These are phyloP conservation scores for Lavandula angustifolia DNA, from an alignment of 257 asterid genomes.

Conservation along the genomic window DNA sequence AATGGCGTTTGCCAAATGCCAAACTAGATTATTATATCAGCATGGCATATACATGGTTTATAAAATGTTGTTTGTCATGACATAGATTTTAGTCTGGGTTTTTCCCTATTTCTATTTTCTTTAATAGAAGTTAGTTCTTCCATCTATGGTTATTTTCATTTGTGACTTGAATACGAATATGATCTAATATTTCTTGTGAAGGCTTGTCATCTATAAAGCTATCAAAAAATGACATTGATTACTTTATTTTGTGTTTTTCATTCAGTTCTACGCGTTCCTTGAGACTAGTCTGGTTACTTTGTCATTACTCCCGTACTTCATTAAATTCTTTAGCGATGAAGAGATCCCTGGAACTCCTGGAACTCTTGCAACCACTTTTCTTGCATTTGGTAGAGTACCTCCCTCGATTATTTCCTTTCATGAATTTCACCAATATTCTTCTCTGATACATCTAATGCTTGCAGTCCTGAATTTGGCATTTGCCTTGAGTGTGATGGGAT, in stretches of 20 bases:
- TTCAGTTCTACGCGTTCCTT: conserved; percentile 93
- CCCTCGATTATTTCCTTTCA: conserved; percentile 7
- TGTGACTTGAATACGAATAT: neutral
- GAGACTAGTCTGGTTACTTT: conserved; percentile 84
- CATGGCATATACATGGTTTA: neutral
- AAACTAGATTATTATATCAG: conserved; percentile 6
- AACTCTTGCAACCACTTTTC: conserved; percentile 92
- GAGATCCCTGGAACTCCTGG: conserved; percentile 96
- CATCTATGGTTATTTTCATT: conserved; percentile 10
- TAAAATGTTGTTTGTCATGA: neutral
- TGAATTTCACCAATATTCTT: conserved; percentile 17
- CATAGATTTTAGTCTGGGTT: neutral
- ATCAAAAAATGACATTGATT: conserved; percentile 11
- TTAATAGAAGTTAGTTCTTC: neutral
- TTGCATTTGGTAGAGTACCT: conserved; percentile 64
- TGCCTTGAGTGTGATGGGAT: conserved; percentile 94
- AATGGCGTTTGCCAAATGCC: conserved; percentile 1
- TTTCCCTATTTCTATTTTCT: neutral
- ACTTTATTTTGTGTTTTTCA: conserved; percentile 32
- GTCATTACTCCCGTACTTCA: conserved; percentile 75
- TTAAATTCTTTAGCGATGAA: conserved; percentile 88
- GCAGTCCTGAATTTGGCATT: conserved; percentile 92
- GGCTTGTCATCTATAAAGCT: conserved; percentile 15
- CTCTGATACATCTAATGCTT: conserved; percentile 28
- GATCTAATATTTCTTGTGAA: conserved; percentile 1